Base-by-base conservation (phyloP, 805 yeast species). In the Vanderwaltozyma polyspora region DNA sequence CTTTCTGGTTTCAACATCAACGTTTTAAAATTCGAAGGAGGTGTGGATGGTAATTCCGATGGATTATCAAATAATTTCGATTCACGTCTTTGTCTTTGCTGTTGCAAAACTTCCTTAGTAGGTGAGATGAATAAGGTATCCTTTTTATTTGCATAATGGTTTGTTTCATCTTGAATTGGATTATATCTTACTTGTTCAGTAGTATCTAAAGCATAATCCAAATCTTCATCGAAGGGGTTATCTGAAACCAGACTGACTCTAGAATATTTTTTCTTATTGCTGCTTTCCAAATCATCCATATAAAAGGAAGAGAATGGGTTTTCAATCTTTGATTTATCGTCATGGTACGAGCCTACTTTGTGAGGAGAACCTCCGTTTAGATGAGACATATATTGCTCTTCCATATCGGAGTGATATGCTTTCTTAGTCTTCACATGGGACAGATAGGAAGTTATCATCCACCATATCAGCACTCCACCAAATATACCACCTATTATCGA, bases 101-200 rank as follows among this genome's bases (percentile, higher is more conserved):
- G 64, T 36, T 64, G 63, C 71, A 76, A 70, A 13, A 77, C 79
- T 47, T 80, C 85, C 13, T 76, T 77, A 1, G 93, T 83, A 23
- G 94, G 94, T 3, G 91, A 81, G 34, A 81, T 72, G 55, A 79
- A 83, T 70, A 78, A 66, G 3, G 62, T 59, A 36, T 51, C 54
- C 40, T 61, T 59, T 32, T 49, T 49, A 29, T 49, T 49, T 16
- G 43, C 43, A 23, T 40, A 39, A 8, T 25, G 31, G 11, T 46
- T 38, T 23, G 37, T 34, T 17, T 30, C 33, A 28, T 46, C 51
- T 23, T 48, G 50, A 16, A 51, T 46, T 5, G 48, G 36, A 28
- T 45, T 42, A 13, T 39, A 41, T 14, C 28, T 15, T 19, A 34
- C 39, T 13, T 23, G 25, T 13, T 5, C 8, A 18, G 9, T 22